These are phyloP conservation scores for Apium graveolens DNA, from an alignment of 129 eudicot genomes.

Conservation along the genomic window DNA sequence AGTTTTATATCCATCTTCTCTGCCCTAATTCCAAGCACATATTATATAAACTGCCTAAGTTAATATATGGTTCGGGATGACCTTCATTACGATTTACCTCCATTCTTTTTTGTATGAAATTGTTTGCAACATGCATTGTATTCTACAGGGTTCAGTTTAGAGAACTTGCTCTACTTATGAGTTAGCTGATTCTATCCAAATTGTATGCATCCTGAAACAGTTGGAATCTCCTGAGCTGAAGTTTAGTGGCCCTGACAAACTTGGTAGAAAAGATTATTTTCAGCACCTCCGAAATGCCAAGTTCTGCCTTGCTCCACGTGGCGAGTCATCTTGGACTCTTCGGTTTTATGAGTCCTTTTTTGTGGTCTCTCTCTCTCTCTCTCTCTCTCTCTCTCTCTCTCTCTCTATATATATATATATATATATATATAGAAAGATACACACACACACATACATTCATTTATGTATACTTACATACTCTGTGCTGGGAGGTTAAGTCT, in stretches of 20 bases:
- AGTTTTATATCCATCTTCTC: not conserved
- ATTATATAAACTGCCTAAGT: not conserved
- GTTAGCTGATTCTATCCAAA: conserved; percentile 16
- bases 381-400: not conserved
- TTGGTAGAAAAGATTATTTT: conserved; percentile 79
- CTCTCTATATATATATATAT: not conserved
- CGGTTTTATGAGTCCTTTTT: conserved; percentile 92
- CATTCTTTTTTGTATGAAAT: not conserved
- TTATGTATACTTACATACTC: not conserved
- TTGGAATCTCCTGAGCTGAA: conserved; percentile 98
- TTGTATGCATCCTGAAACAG: conserved; percentile 52
- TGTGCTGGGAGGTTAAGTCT: not conserved
- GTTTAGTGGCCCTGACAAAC: conserved; percentile 84
- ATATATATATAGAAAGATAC: not conserved
- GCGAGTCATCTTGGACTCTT: conserved; percentile 99
- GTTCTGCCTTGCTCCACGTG: conserved; percentile 97
- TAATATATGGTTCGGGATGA: not conserved
- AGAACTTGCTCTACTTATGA: not conserved
- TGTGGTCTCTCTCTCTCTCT: conserved; percentile 61
- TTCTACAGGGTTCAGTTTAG: not conserved
- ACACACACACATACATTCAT: too few species aligned
- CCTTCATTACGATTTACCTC: not conserved
- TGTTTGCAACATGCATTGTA: not conserved
- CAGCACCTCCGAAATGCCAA: conserved; percentile 82
- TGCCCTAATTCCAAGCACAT: not conserved